These are phyloP conservation scores for Pseudoneurospora amorphoporcata DNA, from an alignment of 495 filamentous ascomycete species.

Conservation along the genomic window DNA sequence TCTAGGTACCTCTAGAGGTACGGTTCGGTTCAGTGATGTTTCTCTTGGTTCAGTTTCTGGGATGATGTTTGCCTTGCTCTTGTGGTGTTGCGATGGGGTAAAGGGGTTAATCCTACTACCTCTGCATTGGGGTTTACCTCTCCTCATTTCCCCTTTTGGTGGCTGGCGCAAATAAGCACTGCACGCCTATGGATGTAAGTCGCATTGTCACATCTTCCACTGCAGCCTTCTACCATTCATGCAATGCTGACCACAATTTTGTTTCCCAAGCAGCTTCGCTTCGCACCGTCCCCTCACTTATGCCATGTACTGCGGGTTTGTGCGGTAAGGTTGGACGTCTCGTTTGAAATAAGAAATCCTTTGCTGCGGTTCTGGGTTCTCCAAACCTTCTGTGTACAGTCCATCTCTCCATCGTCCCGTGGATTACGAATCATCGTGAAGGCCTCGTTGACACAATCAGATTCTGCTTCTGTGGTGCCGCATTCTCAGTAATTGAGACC, in stretches of 20 bases:
- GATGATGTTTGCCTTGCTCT: not conserved
- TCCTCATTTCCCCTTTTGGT: not conserved
- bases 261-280: no score
- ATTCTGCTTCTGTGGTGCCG: not conserved
- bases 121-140: not conserved
- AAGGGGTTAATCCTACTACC: not conserved
- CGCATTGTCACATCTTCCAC: not conserved
- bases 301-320: not conserved
- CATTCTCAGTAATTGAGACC: not conserved
- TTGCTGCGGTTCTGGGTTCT: not conserved
- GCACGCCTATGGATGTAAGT: not conserved
- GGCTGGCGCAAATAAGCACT: not conserved
- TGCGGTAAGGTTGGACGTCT: not conserved
- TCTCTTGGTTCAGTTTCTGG: no score
- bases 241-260: no score
- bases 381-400: not conserved
- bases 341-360: not conserved
- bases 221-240: not conserved
- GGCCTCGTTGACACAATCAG: not conserved
- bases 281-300: no score
- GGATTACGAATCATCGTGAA: not conserved
- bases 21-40: no score
- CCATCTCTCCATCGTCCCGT: not conserved
- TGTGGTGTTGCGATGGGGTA: not conserved
- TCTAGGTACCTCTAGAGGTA: no score